phyloP scores from a whole-genome alignment of 768 basidiomycete species.

The Podaxis pistillaris region DNA sequence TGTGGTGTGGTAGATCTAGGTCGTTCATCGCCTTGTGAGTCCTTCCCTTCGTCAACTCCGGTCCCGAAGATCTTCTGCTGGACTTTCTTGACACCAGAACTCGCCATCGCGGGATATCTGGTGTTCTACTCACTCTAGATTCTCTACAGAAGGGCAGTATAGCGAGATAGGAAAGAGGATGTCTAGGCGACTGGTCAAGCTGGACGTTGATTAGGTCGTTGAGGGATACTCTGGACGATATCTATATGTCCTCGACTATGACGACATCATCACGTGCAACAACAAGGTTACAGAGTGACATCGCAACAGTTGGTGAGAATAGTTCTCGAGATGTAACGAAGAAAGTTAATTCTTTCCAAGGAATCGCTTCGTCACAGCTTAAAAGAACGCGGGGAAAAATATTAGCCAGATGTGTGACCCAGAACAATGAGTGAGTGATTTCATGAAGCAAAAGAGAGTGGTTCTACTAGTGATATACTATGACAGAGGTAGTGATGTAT shows the following conservation, averaged over 20 bases:
- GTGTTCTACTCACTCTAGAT: not conserved
- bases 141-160: too few species aligned
- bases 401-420: too few species aligned
- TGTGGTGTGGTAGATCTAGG: not conserved
- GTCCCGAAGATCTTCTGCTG: conserved; percentile 72
- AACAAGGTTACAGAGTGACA: not conserved
- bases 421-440: too few species aligned
- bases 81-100: conserved; percentile 54
- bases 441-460: too few species aligned
- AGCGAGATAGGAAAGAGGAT: not conserved
- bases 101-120: conserved; percentile 30
- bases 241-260: not conserved
- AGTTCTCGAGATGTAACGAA: not conserved
- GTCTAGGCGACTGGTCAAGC: not conserved
- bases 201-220: not conserved
- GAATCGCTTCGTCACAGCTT: too few species aligned
- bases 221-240: not conserved
- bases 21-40: conserved; percentile 12
- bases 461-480: too few species aligned
- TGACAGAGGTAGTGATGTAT: too few species aligned
- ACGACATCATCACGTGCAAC: not conserved
- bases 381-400: too few species aligned
- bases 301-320: not conserved
- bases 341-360: too few species aligned
- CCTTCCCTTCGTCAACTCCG: conserved; percentile 22